phyloP scores from a whole-genome alignment of 768 basidiomycete species.

The Amanita pseudoporphyria region DNA sequence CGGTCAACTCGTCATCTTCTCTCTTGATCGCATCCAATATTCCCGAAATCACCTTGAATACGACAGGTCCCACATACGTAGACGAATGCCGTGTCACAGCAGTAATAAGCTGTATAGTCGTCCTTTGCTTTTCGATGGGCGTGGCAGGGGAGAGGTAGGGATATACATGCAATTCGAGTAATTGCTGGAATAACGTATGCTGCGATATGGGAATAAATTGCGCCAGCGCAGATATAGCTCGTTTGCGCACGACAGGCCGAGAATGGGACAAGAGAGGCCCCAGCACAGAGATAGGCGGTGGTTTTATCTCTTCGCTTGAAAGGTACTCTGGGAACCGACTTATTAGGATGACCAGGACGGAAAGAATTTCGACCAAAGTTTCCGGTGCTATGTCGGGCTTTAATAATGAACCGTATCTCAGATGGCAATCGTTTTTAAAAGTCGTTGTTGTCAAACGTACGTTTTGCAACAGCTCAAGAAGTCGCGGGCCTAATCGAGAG shows the following conservation, averaged over 20 bases:
- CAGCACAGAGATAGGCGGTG: slow-evolving; percentile 56
- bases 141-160: slow-evolving; percentile 46
- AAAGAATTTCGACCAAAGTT: slow-evolving; percentile 73
- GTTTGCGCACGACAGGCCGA: slow-evolving; percentile 85
- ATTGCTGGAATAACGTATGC: slow-evolving; percentile 47
- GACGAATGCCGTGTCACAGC: slow-evolving; percentile 73
- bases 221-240: slow-evolving; percentile 78
- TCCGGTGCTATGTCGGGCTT: slow-evolving; percentile 71
- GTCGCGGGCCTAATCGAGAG: slow-evolving; percentile 74
- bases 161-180: slow-evolving; percentile 50
- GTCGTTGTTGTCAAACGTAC: slow-evolving; percentile 31
- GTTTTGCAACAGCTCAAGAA: slow-evolving; percentile 69
- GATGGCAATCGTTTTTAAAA: too few relatives aligned
- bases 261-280: slow-evolving; percentile 65
- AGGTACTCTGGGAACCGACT: slow-evolving; percentile 72
- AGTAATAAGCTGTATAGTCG: slow-evolving; percentile 70
- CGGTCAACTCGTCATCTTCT: slow-evolving; percentile 79
- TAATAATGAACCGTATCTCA: too few relatives aligned
- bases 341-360: slow-evolving; percentile 83
- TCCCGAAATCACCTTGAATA: slow-evolving; percentile 58
- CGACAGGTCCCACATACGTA: slow-evolving; percentile 47
- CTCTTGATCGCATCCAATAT: slow-evolving; percentile 58
- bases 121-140: slow-evolving; percentile 61
- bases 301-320: slow-evolving; percentile 37
- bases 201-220: slow-evolving; percentile 74